Percentiles rank a stretch among this genome's conserved stretches.
phyloP scores from a whole-genome alignment of 331 rosid species.

The Spiraea crenata region DNA sequence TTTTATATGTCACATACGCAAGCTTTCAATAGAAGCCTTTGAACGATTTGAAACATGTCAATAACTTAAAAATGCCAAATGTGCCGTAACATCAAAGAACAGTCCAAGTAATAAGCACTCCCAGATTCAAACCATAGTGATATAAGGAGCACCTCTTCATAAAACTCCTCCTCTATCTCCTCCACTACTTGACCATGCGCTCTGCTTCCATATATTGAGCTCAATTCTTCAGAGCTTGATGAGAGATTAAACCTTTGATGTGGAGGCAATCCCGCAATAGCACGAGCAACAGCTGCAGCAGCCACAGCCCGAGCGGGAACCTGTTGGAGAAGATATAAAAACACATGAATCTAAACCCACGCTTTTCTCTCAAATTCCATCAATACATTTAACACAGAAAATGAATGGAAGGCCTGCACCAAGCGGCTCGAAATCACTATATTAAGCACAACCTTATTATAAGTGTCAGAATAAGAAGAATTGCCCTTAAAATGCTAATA shows the following conservation, averaged over 20 bases:
- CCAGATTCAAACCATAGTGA: conserved; percentile 33
- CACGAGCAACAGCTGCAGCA: conserved; percentile 98
- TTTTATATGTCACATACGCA: neutral
- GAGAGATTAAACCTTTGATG: conserved; percentile 80
- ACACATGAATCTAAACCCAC: conserved; percentile 22
- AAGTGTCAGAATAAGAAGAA: no score
- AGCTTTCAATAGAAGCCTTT: conserved; percentile 1
- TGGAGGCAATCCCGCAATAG: conserved; percentile 94
- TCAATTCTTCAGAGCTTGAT: conserved; percentile 89
- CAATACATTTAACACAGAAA: neutral
- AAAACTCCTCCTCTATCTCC: conserved; percentile 84
- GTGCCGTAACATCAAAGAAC: conserved; percentile 5
- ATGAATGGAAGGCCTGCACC: neutral
- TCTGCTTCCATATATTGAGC: conserved; percentile 83
- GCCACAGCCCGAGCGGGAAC: conserved; percentile 98
- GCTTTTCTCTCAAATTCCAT: neutral
- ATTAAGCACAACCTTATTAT: neutral
- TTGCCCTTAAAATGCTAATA: neutral
- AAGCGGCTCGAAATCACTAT: neutral
- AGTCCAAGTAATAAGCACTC: conserved; percentile 30
- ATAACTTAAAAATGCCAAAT: conserved; percentile 12
- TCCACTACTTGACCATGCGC: conserved; percentile 58
- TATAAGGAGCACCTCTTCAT: conserved; percentile 79
- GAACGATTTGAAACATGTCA: neutral
- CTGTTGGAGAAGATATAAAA: conserved; percentile 46